Evolutionary conservation across 176 grass and related monocot genomes (phyloP).

Genomic region (Secale cereale): DNA sequence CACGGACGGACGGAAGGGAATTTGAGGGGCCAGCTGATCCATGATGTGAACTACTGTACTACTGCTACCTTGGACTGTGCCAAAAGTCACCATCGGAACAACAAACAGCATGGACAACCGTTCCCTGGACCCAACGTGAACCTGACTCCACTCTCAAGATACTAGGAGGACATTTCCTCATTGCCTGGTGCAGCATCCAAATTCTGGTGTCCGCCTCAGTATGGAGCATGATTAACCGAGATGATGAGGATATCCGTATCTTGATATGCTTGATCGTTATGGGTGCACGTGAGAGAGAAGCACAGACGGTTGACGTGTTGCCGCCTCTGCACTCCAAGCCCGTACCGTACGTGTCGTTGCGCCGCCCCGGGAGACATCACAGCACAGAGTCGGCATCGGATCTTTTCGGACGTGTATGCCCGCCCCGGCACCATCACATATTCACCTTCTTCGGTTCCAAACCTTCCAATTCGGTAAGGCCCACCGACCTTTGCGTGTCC

Average conservation of each 20-base stretch:
- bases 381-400: background rate
- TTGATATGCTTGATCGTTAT: background rate
- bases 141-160: too few relatives aligned
- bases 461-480: background rate
- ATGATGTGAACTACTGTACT: background rate
- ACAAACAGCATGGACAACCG: background rate
- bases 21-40: background rate
- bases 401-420: background rate
- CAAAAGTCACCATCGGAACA: background rate
- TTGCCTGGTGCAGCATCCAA: too few relatives aligned
- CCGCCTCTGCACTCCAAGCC: background rate
- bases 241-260: too few relatives aligned
- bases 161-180: too few relatives aligned
- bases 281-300: background rate
- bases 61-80: background rate
- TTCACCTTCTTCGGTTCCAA: conserved; percentile 6
- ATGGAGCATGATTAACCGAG: background rate
- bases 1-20: background rate
- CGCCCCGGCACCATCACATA: background rate
- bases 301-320: background rate
- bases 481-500: conserved; percentile 19
- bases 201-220: too few relatives aligned
- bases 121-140: too few relatives aligned
- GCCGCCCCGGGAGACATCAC: background rate
- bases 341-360: too few relatives aligned